Base-by-base conservation (phyloP, 495 filamentous ascomycete genomes). In the Penicillium parvum region DNA sequence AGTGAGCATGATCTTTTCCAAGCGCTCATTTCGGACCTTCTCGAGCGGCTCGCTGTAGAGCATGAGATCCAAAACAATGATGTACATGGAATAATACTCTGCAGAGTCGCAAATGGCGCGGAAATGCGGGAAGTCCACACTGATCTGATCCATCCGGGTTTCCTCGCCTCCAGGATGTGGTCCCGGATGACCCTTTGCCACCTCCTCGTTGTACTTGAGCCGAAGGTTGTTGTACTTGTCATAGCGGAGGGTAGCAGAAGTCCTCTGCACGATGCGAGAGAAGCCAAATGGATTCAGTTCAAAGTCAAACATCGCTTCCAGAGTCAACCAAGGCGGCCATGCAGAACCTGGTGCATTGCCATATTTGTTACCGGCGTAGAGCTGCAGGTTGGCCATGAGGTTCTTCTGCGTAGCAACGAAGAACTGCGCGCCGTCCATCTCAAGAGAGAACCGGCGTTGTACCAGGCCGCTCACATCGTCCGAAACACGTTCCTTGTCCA, bases 1-100 rank as follows among this genome's bases (percentile, higher is more conserved):
- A n/a, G 89, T 92, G 17, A 97, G 81, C 86, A 98, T 95, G 55
- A 98, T 98, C 73, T 94, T 96, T 63, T 98, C 92, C 7, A 98
- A 70, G 40, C 87, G 81, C 60, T 98, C 94, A 43, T 77, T 94
- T 15, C 92, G 78, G 12, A 92, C 88, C 69, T 98, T 98, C 66
- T 98, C 94, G 22, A 94, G 72, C 14, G 92, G 92, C 58, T 98
- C 92, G 55, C 79, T 95, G 61, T 96, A 98, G 49, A 98, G 80
- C 38, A 98, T 73, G 21, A 98, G 75, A 64, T 98, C 92, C 49
- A 96, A 73, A 8, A 95, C 89, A 49, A 98, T 98, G 65, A 96
- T 87, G 53, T 96, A 98, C 72, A 97, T 83, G 0, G 91, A 88
- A 58, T 90, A 97, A 63, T 98, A 98, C 62, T 97, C 90, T 33